Percentiles rank a stretch among this genome's conserved stretches.
These are phyloP conservation scores for Przewalskia tangutica DNA, from an alignment of 257 asterid genomes.

Conservation along the genomic window DNA sequence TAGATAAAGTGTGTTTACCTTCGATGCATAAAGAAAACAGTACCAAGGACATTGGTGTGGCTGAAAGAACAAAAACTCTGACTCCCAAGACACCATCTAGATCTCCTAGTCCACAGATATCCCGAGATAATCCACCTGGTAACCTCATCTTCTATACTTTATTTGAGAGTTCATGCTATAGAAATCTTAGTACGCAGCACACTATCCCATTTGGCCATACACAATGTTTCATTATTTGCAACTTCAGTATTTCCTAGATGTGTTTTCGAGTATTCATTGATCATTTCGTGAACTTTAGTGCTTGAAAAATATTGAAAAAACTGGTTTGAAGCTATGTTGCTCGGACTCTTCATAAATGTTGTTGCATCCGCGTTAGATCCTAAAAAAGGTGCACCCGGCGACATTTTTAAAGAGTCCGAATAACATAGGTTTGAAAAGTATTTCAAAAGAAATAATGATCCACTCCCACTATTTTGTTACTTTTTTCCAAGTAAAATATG, in stretches of 20 bases:
- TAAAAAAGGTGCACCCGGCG: too few species aligned
- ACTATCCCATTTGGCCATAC: too few species aligned
- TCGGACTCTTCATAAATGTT: too few species aligned
- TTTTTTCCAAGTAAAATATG: too few species aligned
- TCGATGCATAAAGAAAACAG: slow-evolving; percentile 17
- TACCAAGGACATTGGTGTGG: slow-evolving; percentile 4
- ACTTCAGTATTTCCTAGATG: too few species aligned
- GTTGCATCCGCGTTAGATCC: too few species aligned
- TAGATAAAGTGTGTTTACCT: slow-evolving; percentile 15
- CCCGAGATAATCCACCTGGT: slow-evolving; percentile 56
- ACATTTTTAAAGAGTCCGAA: too few species aligned
- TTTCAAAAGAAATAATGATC: background rate
- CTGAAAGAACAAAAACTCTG: background rate
- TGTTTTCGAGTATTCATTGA: too few species aligned
- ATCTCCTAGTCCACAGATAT: slow-evolving; percentile 63
- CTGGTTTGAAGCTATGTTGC: background rate
- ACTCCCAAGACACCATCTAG: slow-evolving; percentile 19
- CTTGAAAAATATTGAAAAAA: too few species aligned
- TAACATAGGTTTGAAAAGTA: background rate
- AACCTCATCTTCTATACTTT: slow-evolving; percentile 5
- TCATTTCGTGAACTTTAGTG: too few species aligned
- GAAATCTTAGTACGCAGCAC: too few species aligned
- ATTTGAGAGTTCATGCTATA: background rate
- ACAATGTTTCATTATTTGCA: background rate
- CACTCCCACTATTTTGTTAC: background rate